Base-by-base conservation (phyloP, 2,329 filamentous ascomycete species). In the Penicillium sumatraense region DNA sequence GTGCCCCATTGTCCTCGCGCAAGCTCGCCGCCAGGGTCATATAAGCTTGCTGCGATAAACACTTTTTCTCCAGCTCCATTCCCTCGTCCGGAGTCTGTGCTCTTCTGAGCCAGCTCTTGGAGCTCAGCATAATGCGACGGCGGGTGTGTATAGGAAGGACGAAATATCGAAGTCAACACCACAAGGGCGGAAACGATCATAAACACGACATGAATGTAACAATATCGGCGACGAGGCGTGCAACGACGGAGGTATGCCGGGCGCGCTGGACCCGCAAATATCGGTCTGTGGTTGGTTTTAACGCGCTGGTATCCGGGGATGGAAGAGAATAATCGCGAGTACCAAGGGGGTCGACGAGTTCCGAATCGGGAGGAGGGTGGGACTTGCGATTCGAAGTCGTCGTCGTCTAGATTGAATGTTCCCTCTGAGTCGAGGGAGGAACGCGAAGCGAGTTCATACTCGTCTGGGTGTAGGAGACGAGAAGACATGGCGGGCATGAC, bases 1-100 rank as follows among this genome's bases (percentile, higher is more conserved):
- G 80, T 69, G 0, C 86, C 88, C 89, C 89, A 92, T 24, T 78
- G 75, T 1, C 88, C 88, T 6, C 78, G 74, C 0, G 87, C 82
- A 18, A 91, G 74, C 2, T 80, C 75, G 1, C 86, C 87, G 6
- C 78, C 77, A 18, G 79, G 76, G 64, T 91, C 88, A 62, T 89
- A 88, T 51, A 92, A 79, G 64, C 86, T 89, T 14, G 88, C 84
- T 1, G 86, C 86, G 49, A 92, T 89, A 66, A 89, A 91, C n/a
- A 91, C 77, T 64, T 86, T 88, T 69, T 91, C 86, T 47, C 83
- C 78, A 51, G 77, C 72, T 1, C 76, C 65, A 59, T 86, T 86
- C 7, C 77, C 83, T 44, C 81, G 67, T 3, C 78, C 78, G 5
- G 70, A 58, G 5, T 61, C 51, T 20, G 68, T 60, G 20, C 72